These are phyloP conservation scores for Clonostachys rosea DNA, from an alignment of 2,329 filamentous ascomycete species.

Conservation along the genomic window DNA sequence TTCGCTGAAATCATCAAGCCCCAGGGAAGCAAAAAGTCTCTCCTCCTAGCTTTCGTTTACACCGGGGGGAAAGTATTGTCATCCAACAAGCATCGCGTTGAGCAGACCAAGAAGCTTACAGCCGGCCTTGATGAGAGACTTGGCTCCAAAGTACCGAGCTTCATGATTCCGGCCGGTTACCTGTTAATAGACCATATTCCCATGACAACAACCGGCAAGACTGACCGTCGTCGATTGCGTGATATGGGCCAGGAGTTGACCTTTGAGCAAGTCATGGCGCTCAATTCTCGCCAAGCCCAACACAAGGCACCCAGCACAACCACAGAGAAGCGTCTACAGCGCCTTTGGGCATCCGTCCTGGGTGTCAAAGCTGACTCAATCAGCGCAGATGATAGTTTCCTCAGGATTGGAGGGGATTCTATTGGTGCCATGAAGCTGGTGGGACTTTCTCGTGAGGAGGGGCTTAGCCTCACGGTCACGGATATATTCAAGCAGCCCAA, in stretches of 20 bases:
- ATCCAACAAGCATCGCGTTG: too few relatives aligned
- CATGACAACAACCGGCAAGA: conserved; percentile 3
- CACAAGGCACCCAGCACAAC: too few relatives aligned
- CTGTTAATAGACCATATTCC: conserved; percentile 1
- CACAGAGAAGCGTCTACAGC: neutral
- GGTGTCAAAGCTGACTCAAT: conserved; percentile 20
- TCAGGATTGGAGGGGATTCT: conserved; percentile 48
- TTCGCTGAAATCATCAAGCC: too few relatives aligned
- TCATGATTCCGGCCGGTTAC: conserved; percentile 4
- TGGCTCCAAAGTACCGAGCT: neutral
- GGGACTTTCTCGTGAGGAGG: neutral
- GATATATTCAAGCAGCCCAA: conserved; percentile 1
- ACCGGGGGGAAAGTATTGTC: too few relatives aligned
- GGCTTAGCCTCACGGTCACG: neutral
- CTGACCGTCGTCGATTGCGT: conserved; percentile 2
- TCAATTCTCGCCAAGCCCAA: too few relatives aligned
- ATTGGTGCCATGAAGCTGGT: conserved; percentile 23
- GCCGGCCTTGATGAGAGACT: neutral
- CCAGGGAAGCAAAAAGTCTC: too few relatives aligned
- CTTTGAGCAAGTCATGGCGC: too few relatives aligned
- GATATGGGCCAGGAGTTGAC: conserved; percentile 3
- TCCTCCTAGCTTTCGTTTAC: too few relatives aligned
- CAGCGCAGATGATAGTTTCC: conserved; percentile 52
- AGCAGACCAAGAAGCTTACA: neutral
- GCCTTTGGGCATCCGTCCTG: neutral